Evolutionary conservation across 1,139 yeast species (phyloP), one percentile per base, ranked within the genome.

Genomic region (Debaryomyces udenii): DNA sequence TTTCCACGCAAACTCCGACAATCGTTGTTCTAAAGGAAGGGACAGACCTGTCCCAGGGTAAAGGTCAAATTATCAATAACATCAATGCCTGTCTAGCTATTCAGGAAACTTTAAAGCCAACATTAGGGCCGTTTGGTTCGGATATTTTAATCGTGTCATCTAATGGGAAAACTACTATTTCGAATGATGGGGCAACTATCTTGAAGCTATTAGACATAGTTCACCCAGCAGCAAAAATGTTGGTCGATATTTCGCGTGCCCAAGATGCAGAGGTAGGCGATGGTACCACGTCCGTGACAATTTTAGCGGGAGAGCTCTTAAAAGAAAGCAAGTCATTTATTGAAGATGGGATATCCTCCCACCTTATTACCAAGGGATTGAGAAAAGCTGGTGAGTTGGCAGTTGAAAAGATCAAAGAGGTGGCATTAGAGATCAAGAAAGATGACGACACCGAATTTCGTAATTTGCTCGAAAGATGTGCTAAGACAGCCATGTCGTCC

Each of bases 241-340:
- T 93, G 51, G 99, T 93, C 40, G 99, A 93, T 62, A 88, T 93
- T 45, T 88, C 97, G 10, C 80, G 96, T 58, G 84, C 98, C 1
- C 99, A 93, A 68, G 99, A 93, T 66, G 96, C 97, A 16, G 99
- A 93, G 66, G 98, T 93, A 43, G 99, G 99, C 48, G 99, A 93
- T 64, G 99, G 99, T 51, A 93, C 99, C 31, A 93, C 99, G 0
- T 84, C 96, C 31, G 99, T 94, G 10, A 89, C 98, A 1, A 78
- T 93, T 35, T 68, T 93, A 50, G 98, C 99, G 1, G 97, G 98
- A 42, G 99, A 93, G 66, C 77, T 93, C 49, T 77, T 93, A 66
- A 89, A 89, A 61, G 98, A 93, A 64, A 83, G 94, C 52, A 90
- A 89, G 61, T 67, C 79, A 27, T 93, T 91, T 58, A 88, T 93